These are phyloP conservation scores for Tillandsia fasciculata DNA, from an alignment of 176 grass and related monocot species.

Conservation along the genomic window DNA sequence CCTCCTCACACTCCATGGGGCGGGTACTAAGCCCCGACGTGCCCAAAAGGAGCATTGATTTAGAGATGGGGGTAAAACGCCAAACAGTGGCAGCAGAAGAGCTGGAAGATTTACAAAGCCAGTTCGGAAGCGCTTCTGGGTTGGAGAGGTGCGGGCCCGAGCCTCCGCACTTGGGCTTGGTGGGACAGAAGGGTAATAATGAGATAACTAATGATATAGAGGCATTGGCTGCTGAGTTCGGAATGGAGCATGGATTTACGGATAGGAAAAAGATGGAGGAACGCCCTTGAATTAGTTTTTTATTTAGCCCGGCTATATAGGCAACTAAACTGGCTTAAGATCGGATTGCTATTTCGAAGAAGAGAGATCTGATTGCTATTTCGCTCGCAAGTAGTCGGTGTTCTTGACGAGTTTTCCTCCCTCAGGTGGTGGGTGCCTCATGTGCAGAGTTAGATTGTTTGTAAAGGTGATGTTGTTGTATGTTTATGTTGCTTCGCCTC, in stretches of 20 bases:
- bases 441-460: no score
- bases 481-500: no score
- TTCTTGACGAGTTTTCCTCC: no score
- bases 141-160: constrained; percentile 4
- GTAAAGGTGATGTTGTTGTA: no score
- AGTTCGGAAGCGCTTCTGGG: constrained; percentile 8
- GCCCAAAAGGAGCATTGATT: constrained; percentile 19
- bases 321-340: no score
- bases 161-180: constrained; percentile 6
- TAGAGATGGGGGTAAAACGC: constrained; percentile 19
- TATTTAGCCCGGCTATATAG: neutral
- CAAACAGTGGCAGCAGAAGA: constrained; percentile 17
- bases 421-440: no score
- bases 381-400: no score
- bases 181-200: neutral
- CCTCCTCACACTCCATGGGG: constrained; percentile 10
- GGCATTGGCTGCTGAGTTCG: constrained; percentile 2
- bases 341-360: no score
- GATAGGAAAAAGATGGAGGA: constrained; percentile 5
- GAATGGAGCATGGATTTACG: constrained; percentile 9
- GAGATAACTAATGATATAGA: constrained; percentile 20
- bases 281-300: neutral
- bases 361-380: no score
- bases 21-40: constrained; percentile 11
- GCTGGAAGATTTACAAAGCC: constrained; percentile 24